phyloP scores from a whole-genome alignment of 768 basidiomycete species.

The Pleurotus sapidus region DNA sequence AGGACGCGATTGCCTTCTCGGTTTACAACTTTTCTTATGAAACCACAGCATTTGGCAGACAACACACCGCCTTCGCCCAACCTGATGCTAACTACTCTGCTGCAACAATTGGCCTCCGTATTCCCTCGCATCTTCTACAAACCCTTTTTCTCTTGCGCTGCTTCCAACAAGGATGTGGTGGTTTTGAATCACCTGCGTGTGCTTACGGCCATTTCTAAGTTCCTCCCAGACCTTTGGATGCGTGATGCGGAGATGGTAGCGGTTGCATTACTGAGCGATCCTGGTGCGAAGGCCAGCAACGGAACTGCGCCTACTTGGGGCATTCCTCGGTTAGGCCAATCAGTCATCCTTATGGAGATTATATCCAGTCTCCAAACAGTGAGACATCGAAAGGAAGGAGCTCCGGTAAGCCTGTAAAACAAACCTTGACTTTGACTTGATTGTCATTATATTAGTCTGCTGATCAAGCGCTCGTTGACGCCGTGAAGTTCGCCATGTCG shows the following conservation, averaged over 20 bases:
- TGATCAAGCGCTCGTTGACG: slow-evolving; percentile 28
- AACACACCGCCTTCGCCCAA: slow-evolving; percentile 49
- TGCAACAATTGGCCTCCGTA: slow-evolving; percentile 45
- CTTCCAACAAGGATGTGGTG: slow-evolving; percentile 57
- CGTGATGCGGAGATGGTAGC: slow-evolving; percentile 74
- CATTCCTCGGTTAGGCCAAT: slow-evolving; percentile 58
- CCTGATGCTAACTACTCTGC: slow-evolving; percentile 43
- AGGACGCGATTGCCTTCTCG: slow-evolving; percentile 16
- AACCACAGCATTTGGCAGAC: slow-evolving; percentile 45
- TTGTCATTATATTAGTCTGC: neutral
- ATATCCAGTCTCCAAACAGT: slow-evolving; percentile 47
- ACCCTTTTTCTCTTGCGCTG: slow-evolving; percentile 67
- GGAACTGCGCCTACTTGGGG: slow-evolving; percentile 32
- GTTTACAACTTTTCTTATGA: neutral
- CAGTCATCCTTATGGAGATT: slow-evolving; percentile 58
- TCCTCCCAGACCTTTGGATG: slow-evolving; percentile 63
- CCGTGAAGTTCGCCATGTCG: slow-evolving; percentile 44
- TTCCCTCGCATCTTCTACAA: slow-evolving; percentile 70
- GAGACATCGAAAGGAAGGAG: slow-evolving; percentile 37
- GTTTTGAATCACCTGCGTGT: slow-evolving; percentile 58
- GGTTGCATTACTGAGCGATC: slow-evolving; percentile 52
- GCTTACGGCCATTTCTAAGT: slow-evolving; percentile 47
- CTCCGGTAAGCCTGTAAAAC: slow-evolving; percentile 25
- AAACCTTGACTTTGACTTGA: neutral
- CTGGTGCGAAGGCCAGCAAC: slow-evolving; percentile 13